Percentiles rank a stretch among this genome's conserved stretches.
phyloP scores from a whole-genome alignment of 257 asterid genomes.

The Plantago major region DNA sequence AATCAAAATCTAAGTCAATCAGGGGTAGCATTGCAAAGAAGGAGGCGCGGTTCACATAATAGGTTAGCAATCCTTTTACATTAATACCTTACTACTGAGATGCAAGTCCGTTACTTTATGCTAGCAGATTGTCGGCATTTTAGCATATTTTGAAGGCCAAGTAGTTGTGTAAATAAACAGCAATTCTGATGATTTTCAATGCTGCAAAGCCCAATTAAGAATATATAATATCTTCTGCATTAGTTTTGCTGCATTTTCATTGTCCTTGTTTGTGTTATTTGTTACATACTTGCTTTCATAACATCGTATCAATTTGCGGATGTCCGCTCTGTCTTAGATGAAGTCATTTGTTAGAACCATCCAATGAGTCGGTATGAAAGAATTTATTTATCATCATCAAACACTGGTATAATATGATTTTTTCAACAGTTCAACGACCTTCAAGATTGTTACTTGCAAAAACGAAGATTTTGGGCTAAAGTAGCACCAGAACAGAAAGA shows the following conservation, averaged over 20 bases:
- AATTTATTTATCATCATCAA: slow-evolving; percentile 11
- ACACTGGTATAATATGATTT: slow-evolving; percentile 3
- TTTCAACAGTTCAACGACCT: slow-evolving; percentile 63
- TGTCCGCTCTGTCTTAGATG: neutral
- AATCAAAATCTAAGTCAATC: slow-evolving; percentile 53
- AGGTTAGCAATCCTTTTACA: slow-evolving; percentile 41
- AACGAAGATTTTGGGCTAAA: slow-evolving; percentile 50
- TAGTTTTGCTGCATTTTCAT: neutral
- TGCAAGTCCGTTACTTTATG: neutral
- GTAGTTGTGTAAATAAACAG: neutral
- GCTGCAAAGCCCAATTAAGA: neutral
- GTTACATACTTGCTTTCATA: neutral
- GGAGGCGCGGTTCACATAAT: slow-evolving; percentile 69
- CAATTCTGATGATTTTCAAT: neutral
- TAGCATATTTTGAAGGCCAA: slow-evolving; percentile 10
- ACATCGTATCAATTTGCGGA: neutral
- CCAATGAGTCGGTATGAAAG: neutral
- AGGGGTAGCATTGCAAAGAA: slow-evolving; percentile 56
- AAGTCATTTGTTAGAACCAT: slow-evolving; percentile 14
- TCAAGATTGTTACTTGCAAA: slow-evolving; percentile 82
- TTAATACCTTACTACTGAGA: slow-evolving; percentile 6
- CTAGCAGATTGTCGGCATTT: too few relatives aligned
- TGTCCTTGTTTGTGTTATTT: slow-evolving; percentile 5
- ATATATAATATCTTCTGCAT: neutral
- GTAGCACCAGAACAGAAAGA: slow-evolving; percentile 41